Evolutionary conservation across 257 asterid species (phyloP).

Genomic region (Solanum neorickii): DNA sequence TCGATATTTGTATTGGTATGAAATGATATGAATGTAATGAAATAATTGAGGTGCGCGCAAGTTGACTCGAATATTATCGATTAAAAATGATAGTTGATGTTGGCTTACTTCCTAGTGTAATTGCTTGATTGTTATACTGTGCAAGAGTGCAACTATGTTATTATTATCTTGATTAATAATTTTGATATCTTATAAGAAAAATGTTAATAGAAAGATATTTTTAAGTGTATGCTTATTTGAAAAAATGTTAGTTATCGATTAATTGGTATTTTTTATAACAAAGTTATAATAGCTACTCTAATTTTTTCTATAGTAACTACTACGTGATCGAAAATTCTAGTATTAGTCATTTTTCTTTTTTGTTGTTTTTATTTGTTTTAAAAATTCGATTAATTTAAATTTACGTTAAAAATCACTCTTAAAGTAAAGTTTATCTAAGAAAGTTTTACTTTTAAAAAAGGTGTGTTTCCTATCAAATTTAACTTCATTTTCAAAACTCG

Average conservation of each 20-base stretch:
- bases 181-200: neutral
- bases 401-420: neutral
- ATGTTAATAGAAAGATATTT: neutral
- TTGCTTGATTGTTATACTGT: neutral
- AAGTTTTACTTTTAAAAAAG: neutral
- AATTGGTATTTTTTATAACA: neutral
- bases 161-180: neutral
- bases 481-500: accelerated
- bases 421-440: neutral
- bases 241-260: neutral
- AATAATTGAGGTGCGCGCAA: neutral
- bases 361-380: neutral
- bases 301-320: neutral
- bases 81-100: neutral
- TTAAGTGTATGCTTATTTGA: neutral
- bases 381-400: neutral
- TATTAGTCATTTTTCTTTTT: neutral
- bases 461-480: neutral
- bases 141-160: neutral
- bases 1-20: neutral
- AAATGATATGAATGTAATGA: neutral
- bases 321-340: neutral
- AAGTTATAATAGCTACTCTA: neutral
- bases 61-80: neutral
- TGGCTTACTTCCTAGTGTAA: neutral